phyloP scores from a whole-genome alignment of 345 rosid genomes.

The Euphorbia tirucalli region DNA sequence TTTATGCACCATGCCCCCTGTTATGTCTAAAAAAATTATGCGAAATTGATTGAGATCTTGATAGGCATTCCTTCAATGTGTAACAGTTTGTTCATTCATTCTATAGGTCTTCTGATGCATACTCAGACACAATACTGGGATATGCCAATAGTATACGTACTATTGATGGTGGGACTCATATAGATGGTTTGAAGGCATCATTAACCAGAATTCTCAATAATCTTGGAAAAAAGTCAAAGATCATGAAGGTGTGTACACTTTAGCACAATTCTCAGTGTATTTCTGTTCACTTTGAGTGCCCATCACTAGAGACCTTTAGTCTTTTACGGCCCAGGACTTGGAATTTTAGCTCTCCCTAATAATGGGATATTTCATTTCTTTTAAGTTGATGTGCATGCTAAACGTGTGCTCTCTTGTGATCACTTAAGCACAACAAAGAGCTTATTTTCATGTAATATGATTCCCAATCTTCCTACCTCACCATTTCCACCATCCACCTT shows the following conservation, averaged over 20 bases:
- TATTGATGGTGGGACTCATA: constrained; percentile 96
- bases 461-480: not conserved
- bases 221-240: constrained; percentile 84
- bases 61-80: not conserved
- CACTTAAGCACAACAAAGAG: not conserved
- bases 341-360: not conserved
- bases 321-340: not conserved
- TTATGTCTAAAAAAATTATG: not conserved
- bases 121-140: constrained; percentile 92
- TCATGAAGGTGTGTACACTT: constrained; percentile 59
- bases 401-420: not conserved
- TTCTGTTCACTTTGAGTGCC: not conserved
- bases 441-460: too few relatives aligned
- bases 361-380: not conserved
- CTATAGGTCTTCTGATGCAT: constrained; percentile 93
- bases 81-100: constrained; percentile 22
- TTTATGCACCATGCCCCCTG: too few relatives aligned
- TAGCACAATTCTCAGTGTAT: not conserved
- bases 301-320: not conserved
- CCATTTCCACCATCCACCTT: not conserved
- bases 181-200: constrained; percentile 88
- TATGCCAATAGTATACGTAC: constrained; percentile 97
- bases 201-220: constrained; percentile 83
- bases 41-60: not conserved
- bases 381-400: not conserved